Evolutionary conservation across 2,329 filamentous ascomycete genomes (phyloP).

Genomic region (Didymella lethalis): DNA sequence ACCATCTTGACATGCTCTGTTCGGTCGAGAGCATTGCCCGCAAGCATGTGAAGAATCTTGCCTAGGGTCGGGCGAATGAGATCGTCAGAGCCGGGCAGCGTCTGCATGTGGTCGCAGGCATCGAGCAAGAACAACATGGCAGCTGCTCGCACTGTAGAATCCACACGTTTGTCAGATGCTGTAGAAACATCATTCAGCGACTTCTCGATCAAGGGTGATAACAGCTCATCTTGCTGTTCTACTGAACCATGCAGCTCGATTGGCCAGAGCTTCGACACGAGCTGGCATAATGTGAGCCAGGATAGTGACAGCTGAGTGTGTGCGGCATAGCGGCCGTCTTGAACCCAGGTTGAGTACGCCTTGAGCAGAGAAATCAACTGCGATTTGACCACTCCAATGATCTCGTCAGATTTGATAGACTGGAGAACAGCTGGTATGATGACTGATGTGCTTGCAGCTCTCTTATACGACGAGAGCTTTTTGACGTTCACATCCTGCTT

Average conservation of each 20-base stretch:
- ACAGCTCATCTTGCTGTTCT: conserved; percentile 31
- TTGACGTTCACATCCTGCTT: conserved; percentile 29
- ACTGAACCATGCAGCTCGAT: conserved; percentile 39
- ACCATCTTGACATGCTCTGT: conserved; percentile 30
- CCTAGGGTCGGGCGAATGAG: conserved; percentile 31
- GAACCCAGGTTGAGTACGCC: conserved; percentile 33
- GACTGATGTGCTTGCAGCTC: conserved; percentile 39
- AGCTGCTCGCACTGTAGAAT: conserved; percentile 31
- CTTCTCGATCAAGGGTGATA: conserved; percentile 39
- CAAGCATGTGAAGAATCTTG: conserved; percentile 36
- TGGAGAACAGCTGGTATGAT: conserved; percentile 41
- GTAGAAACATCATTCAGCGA: conserved; percentile 35
- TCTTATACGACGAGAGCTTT: conserved; percentile 32
- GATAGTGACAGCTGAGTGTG: conserved; percentile 28
- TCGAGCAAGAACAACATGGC: conserved; percentile 42
- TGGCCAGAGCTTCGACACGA: conserved; percentile 43
- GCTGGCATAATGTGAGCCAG: conserved; percentile 43
- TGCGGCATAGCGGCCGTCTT: conserved; percentile 29
- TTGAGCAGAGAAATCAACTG: conserved; percentile 36
- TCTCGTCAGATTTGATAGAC: conserved; percentile 38
- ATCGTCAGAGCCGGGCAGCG: conserved; percentile 32
- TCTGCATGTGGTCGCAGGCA: conserved; percentile 35
- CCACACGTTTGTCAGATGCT: conserved; percentile 23
- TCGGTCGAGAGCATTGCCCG: conserved; percentile 22
- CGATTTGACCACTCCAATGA: conserved; percentile 29